phyloP scores from a whole-genome alignment of 1,139 yeast species.

The Geotrichum bryndzae region DNA sequence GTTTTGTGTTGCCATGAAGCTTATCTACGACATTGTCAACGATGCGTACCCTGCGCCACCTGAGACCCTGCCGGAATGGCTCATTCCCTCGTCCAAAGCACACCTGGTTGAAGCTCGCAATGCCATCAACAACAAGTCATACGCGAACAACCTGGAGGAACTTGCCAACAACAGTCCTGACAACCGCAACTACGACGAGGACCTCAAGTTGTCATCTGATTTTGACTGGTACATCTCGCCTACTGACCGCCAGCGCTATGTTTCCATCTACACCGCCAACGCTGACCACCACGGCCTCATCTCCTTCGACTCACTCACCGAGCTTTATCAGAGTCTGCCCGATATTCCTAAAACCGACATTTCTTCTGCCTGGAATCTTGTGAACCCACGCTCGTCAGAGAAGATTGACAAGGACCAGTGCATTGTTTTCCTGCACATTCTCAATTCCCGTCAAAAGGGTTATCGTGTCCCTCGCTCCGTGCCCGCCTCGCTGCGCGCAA shows the following conservation, averaged over 20 bases:
- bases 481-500: slow-evolving; percentile 87
- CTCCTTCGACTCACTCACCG: slow-evolving; percentile 62
- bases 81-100: slow-evolving; percentile 81
- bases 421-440: slow-evolving; percentile 78
- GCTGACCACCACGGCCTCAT: slow-evolving; percentile 81
- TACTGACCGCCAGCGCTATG: slow-evolving; percentile 70
- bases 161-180: slow-evolving; percentile 5
- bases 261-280: slow-evolving; percentile 67
- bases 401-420: slow-evolving; percentile 93
- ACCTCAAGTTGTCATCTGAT: slow-evolving; percentile 52
- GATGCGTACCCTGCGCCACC: slow-evolving; percentile 65
- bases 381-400: slow-evolving; percentile 80
- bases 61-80: slow-evolving; percentile 74
- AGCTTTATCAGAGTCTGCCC: slow-evolving; percentile 59
- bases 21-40: slow-evolving; percentile 84
- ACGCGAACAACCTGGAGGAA: slow-evolving; percentile 15
- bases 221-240: slow-evolving; percentile 98
- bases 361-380: slow-evolving; percentile 91
- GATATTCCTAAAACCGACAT: slow-evolving; percentile 80
- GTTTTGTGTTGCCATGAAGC: slow-evolving; percentile 93
- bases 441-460: slow-evolving; percentile 85
- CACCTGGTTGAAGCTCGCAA: slow-evolving; percentile 76
- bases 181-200: slow-evolving; percentile 47
- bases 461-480: slow-evolving; percentile 86
- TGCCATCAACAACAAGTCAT: slow-evolving; percentile 42